A percentile compares a stretch with the other conserved stretches of the same genome.
Conservation (phyloP, 2,329 filamentous ascomycete species). For the Teratosphaeria gauchensis region DNA sequence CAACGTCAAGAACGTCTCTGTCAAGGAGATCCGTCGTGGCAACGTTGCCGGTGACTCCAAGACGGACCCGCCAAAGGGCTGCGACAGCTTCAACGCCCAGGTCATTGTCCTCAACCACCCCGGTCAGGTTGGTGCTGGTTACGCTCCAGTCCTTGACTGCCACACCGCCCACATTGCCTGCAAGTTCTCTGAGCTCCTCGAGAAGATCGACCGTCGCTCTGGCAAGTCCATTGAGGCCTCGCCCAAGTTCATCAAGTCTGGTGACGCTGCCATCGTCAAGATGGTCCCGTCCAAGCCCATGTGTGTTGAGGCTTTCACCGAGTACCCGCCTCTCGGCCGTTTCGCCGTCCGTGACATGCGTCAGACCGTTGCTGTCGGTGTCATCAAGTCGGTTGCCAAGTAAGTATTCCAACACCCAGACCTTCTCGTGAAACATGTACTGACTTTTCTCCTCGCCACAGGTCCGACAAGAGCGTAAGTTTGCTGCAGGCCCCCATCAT, state of each 20-base stretch:
- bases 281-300: constrained; percentile 99
- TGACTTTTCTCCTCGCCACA: constrained; percentile 27
- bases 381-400: constrained; percentile 61
- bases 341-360: constrained; percentile 99
- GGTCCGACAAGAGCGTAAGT: constrained; percentile 39
- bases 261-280: constrained; percentile 99
- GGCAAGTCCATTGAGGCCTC: constrained; percentile 86
- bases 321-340: constrained; percentile 98
- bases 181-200: constrained; percentile 98
- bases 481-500: no score
- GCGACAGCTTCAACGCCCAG: constrained; percentile 96
- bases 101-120: constrained; percentile 99
- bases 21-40: constrained; percentile 99
- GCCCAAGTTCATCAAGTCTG: constrained; percentile 99
- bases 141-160: constrained; percentile 98
- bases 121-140: constrained; percentile 97
- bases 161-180: constrained; percentile 99
- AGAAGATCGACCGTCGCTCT: constrained; percentile 99
- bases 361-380: constrained; percentile 80
- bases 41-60: constrained; percentile 99
- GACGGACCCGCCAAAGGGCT: constrained; percentile 89
- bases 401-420: constrained; percentile 54
- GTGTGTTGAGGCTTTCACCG: constrained; percentile 99
- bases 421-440: constrained; percentile 9
- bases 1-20: constrained; percentile 99